Conservation (phyloP, 768 basidiomycete species). For the Serendipita sp. region DNA sequence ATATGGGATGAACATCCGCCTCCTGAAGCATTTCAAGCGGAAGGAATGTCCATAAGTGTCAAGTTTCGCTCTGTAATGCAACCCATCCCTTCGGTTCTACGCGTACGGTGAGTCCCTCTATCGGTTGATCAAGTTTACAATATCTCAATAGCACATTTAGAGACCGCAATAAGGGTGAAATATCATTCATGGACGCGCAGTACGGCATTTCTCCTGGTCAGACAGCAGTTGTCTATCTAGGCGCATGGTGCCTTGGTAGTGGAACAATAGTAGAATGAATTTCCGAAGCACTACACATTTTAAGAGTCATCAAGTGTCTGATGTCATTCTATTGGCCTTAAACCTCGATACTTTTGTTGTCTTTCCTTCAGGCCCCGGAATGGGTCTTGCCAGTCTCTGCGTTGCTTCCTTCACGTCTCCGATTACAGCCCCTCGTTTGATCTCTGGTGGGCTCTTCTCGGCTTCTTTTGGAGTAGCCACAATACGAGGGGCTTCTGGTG, state of each 20-base stretch:
- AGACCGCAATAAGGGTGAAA: slow-evolving; percentile 15
- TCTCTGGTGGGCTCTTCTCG: background rate
- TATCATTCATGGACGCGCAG: slow-evolving; percentile 43
- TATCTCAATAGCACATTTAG: slow-evolving; percentile 14
- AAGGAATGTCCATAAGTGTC: slow-evolving; percentile 34
- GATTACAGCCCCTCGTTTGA: background rate
- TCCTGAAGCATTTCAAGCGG: slow-evolving; percentile 21
- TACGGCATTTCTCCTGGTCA: slow-evolving; percentile 68
- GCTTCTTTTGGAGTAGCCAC: background rate
- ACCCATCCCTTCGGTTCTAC: slow-evolving; percentile 35
- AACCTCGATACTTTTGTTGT: background rate
- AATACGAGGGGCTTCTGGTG: background rate
- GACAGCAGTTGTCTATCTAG: slow-evolving; percentile 56
- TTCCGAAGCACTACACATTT: background rate
- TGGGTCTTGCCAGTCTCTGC: background rate
- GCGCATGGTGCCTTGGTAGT: slow-evolving; percentile 69
- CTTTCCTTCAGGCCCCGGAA: background rate
- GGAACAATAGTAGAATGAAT: background rate
- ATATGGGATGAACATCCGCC: slow-evolving; percentile 55
- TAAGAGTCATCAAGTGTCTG: background rate
- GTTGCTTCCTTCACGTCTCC: background rate
- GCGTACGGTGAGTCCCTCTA: slow-evolving; percentile 23
- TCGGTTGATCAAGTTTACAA: slow-evolving; percentile 13
- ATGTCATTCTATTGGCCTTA: background rate
- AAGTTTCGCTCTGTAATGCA: slow-evolving; percentile 61